phyloP scores from a whole-genome alignment of 1,284 basidiomycete genomes.

The Rhizoctonia solani region DNA sequence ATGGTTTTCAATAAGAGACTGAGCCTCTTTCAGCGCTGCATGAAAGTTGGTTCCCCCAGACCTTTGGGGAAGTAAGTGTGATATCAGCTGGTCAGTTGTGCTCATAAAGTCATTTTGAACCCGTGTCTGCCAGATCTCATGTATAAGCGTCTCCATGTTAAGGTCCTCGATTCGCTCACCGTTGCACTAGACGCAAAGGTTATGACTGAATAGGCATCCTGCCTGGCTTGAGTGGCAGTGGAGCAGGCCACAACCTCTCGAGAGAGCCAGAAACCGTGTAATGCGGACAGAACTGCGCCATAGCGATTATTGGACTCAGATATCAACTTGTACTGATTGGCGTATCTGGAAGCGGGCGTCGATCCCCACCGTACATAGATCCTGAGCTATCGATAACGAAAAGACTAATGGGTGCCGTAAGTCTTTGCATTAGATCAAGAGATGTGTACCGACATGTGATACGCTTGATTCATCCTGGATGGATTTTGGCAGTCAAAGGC shows the following conservation, averaged over 20 bases:
- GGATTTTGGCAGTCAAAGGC: slow-evolving; percentile 61
- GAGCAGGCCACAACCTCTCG: slow-evolving; percentile 48
- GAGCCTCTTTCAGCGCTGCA: slow-evolving; percentile 49
- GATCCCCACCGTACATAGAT: slow-evolving; percentile 55
- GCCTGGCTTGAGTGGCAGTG: slow-evolving; percentile 42
- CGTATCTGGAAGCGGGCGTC: slow-evolving; percentile 52
- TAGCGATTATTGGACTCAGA: slow-evolving; percentile 54
- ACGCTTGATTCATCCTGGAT: slow-evolving; percentile 54
- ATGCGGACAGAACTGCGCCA: slow-evolving; percentile 61
- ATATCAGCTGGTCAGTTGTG: slow-evolving; percentile 54
- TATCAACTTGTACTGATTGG: slow-evolving; percentile 50
- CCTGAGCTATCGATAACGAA: slow-evolving; percentile 61
- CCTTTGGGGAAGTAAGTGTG: slow-evolving; percentile 47
- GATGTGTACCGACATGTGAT: slow-evolving; percentile 55
- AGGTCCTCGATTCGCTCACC: slow-evolving; percentile 33
- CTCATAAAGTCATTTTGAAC: slow-evolving; percentile 56
- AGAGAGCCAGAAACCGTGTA: slow-evolving; percentile 60
- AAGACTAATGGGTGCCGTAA: slow-evolving; percentile 46
- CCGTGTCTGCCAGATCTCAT: slow-evolving; percentile 16
- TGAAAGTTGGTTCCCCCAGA: slow-evolving; percentile 56
- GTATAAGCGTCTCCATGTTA: neutral
- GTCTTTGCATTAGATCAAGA: neutral
- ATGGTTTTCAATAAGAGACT: slow-evolving; percentile 51
- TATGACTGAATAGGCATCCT: slow-evolving; percentile 63
- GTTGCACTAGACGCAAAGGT: slow-evolving; percentile 51